Evolutionary conservation across 495 filamentous ascomycete species (phyloP).

Genomic region (Chaetomium fimeti): DNA sequence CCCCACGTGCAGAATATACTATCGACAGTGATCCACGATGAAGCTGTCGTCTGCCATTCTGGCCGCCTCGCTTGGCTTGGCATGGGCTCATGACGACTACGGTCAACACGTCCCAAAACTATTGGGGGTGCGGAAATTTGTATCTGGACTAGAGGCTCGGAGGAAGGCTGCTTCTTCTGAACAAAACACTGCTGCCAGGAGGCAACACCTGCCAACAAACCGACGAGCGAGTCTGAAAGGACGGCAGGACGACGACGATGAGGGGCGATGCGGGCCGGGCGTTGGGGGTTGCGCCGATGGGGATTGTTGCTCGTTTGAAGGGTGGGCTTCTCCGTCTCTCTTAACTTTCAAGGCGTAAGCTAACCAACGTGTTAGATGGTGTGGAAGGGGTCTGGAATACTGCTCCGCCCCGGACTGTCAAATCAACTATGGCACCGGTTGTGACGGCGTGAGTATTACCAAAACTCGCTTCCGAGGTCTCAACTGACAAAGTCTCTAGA

Average conservation of each 20-base stretch:
- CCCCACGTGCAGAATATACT: slow-evolving; percentile 4
- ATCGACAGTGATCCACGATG: slow-evolving; percentile 30
- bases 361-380: slow-evolving; percentile 50
- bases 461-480: not conserved
- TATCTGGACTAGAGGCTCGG: slow-evolving; percentile 32
- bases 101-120: slow-evolving; percentile 39
- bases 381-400: slow-evolving; percentile 59
- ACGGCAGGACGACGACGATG: slow-evolving; percentile 27
- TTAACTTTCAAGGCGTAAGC: slow-evolving; percentile 29
- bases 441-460: slow-evolving; percentile 54
- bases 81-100: slow-evolving; percentile 34
- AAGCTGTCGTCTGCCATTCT: slow-evolving; percentile 35
- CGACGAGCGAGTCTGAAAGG: slow-evolving; percentile 12
- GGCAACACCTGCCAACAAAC: slow-evolving; percentile 14
- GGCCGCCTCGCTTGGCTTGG: slow-evolving; percentile 30
- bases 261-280: slow-evolving; percentile 40
- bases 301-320: slow-evolving; percentile 64
- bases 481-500: slow-evolving; percentile 31
- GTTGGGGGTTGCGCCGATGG: slow-evolving; percentile 53
- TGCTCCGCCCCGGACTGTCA: slow-evolving; percentile 70
- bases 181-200: slow-evolving; percentile 9
- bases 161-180: slow-evolving; percentile 12
- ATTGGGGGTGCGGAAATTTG: slow-evolving; percentile 39
- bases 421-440: slow-evolving; percentile 61
- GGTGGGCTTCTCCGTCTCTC: slow-evolving; percentile 37